Conservation (phyloP, 2,329 filamentous ascomycete genomes). For the Tolypocladium album region DNA sequence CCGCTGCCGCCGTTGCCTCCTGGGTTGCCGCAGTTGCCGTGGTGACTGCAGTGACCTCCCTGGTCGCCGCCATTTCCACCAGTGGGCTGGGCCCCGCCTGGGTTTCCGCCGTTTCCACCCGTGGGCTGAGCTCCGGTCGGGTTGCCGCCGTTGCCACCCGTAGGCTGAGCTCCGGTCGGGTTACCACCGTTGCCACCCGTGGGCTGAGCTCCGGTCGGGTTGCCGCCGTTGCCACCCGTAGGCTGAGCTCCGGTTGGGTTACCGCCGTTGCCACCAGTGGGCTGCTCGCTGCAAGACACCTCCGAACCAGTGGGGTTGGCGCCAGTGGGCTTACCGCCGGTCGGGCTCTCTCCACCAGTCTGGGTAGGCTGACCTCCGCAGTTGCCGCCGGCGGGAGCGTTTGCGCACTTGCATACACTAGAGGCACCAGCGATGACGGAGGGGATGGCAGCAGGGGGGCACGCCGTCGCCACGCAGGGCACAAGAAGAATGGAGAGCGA, state of each 20-base stretch:
- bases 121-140: background rate
- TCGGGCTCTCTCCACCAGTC: background rate
- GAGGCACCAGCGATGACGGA: conserved; percentile 15
- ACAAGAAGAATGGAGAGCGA: conserved; percentile 13
- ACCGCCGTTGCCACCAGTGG: background rate
- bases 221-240: background rate
- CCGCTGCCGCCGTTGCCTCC: too few species aligned
- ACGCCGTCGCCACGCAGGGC: conserved; percentile 17
- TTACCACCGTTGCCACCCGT: background rate
- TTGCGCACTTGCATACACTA: conserved; percentile 11
- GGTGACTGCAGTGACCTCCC: background rate
- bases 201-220: background rate
- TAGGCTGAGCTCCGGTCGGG: background rate
- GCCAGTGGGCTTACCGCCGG: background rate
- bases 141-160: too few species aligned
- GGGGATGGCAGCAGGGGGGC: conserved; percentile 10
- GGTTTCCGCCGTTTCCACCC: background rate
- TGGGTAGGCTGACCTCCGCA: conserved; percentile 1
- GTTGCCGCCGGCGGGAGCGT: conserved; percentile 3
- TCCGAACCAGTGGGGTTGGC: background rate
- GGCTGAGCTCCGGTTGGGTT: background rate
- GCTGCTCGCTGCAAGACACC: background rate
- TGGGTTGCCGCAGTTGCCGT: background rate
- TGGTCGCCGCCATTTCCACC: too few species aligned
- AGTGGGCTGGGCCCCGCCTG: background rate